Base-by-base conservation (phyloP, 2,329 filamentous ascomycete genomes). In the Lomentospora prolificans region DNA sequence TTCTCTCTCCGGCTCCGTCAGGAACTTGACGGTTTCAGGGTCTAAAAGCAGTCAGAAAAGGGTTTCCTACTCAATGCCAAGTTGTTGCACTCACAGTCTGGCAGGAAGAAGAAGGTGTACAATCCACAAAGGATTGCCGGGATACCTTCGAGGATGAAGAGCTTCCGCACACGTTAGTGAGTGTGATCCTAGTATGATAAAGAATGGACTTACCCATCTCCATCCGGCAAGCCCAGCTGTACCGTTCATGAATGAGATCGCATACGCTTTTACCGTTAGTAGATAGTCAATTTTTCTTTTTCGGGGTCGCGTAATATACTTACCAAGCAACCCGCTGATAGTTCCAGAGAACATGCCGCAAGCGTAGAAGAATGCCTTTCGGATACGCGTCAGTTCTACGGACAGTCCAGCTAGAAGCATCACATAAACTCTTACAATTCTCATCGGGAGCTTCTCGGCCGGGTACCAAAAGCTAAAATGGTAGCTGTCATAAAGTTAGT, bases 381-480 rank as follows among this genome's bases (percentile, higher is more conserved):
- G 1, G 3, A 10, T 1, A 4, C 14, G 14, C 3, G 30, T 59
- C n/a, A 58, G 52, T 7, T 5, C 10, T 48, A 31, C 46, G n/a
- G 8, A 19, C 5, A 7, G 17, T 12, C 14, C 14, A 5, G 3
- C 10, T 25, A 10, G 10, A 31, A 54, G 10, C 6, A 1, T 19
- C 17, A 9, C 17, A 28, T 5, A 0, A 36, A 10, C 1, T 36
- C 61, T 36, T 28, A 62, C 64, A 19, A 70, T 68, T 4, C 68
- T 59, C 1, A 69, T 60, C 2, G 67, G 59, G 6, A 67, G 62
- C 44, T 61, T 63, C 1, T 67, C 60, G 3, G 66, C 63, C 0
- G 66, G 65, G 56, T 67, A 69, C 67, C 67, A 69, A 57, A 69
- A 57, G 60, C 62, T 64, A 12, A 66, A 27, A 48, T 65, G 63